Base-by-base conservation (phyloP, 495 filamentous ascomycete genomes). In the Penicillium salamii region DNA sequence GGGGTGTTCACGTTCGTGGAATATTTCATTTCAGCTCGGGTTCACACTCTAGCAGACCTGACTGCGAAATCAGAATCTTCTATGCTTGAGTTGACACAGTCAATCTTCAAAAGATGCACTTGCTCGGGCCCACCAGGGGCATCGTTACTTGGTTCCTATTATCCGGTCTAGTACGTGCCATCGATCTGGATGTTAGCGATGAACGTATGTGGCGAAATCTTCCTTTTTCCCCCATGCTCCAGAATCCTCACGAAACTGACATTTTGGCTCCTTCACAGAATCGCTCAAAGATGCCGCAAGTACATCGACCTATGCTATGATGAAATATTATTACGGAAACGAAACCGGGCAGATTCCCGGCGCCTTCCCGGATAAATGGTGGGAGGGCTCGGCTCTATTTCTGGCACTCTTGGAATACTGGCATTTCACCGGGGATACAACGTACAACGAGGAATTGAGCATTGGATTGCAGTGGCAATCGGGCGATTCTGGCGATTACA, bases 321-420 rank as follows among this genome's bases (percentile, higher is more conserved):
- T 90, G 77, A 73, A 70, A 33, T 86, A 82, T 61, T 91, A 91
- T 55, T 67, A 74, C 20, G 85, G 85, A 17, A 78, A 88, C 49
- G 55, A 82, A 52, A 78, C 83, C 2, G 86, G 86, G 33, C 67
- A 76, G 19, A 80, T 76, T 21, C 78, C 82, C 3, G 83, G 83
- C 21, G 64, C 82, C 7, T 74, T 86, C 50, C 72, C 72, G 40
- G 61, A 59, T 21, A 80, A 78, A 29, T 90, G 89, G 89, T 92
- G 89, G 89, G 86, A 91, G 66, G 84, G 75, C n/a, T 80, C 84
- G 13, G 85, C 85, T 39, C 77, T 81, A 37, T 80, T 78, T 41
- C 62, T 74, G 26, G 60, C 69, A 8, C 54, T 81, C 33, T 61
- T 80, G 5, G 67, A 77, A 38, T 82, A 79, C 65, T 79, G 71